Conservation (phyloP, 2,329 filamentous ascomycete species). For the Botryotinia convoluta region DNA sequence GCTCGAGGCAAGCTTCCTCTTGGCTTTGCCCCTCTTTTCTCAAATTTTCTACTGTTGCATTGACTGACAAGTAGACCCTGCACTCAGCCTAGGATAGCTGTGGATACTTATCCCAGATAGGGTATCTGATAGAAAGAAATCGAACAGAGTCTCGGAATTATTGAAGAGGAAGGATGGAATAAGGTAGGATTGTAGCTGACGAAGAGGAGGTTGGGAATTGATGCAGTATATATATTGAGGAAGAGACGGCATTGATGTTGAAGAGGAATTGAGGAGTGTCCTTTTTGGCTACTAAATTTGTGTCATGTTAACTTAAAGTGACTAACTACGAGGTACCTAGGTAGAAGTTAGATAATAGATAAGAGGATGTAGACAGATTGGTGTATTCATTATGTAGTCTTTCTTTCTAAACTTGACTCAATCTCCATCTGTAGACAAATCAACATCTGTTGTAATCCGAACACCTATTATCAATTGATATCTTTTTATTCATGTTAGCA, state of each 20-base stretch:
- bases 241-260: not conserved
- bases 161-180: not conserved
- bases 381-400: not conserved
- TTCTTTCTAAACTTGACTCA: not conserved
- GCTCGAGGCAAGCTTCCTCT: not conserved
- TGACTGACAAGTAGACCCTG: conserved; percentile 7
- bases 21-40: conserved; percentile 11
- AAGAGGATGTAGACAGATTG: not conserved
- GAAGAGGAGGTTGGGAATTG: not conserved
- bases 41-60: not conserved
- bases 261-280: not conserved
- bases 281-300: not conserved
- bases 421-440: not conserved
- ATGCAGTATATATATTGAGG: not conserved
- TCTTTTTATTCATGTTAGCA: not conserved
- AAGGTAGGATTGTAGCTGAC: not conserved
- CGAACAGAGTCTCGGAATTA: not conserved
- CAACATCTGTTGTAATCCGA: not conserved
- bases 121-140: not conserved
- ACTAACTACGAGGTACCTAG: no score
- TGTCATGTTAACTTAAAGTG: not conserved
- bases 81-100: not conserved
- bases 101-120: not conserved
- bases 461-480: not conserved
- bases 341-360: not conserved